Evolutionary conservation across 1,139 yeast species (phyloP), one percentile per base, ranked within the genome.

Genomic region (Scheffersomyces segobiensis): DNA sequence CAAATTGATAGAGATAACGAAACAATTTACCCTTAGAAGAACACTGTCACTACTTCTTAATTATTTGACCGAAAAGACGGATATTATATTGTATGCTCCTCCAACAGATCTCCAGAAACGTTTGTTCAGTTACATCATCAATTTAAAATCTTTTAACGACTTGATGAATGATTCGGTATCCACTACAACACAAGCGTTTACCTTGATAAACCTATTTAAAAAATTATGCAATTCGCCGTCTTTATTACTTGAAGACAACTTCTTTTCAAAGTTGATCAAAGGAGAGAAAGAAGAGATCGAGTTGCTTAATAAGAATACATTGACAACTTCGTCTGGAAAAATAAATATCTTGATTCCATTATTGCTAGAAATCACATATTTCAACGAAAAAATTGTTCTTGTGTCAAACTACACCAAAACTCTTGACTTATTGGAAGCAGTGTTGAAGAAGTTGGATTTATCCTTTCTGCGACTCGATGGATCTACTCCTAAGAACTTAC

Each of bases 391-490:
- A 69, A 85, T 90, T 3, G 97, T 95, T 0, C 75, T 95, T 46
- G 91, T 93, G 2, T 93, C 98, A 0, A 93, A 95, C 60, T 95
- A 87, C 61, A 95, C 98, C 0, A 89, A 91, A 67, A 93, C 97
- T 0, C 77, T 95, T 54, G 97, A 95, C 69, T 73, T 95, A 5
- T 75, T 95, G 32, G 92, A 91, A 67, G 73, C 74, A 8, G 68
- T 89, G 14, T 70, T 93, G 53, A 75, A 73, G 6, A 82, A 83
- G 32, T 69, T 85, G 48, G 81, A 83, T 55, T 68, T 89, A 62
- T 70, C 83, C 0, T 88, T 79, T 67, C 71, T 83, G 14, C 78
- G 99, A 54, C 75, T 95, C 10, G 99, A 96, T 74, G 99, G 99
- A 0, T 79, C 90, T 0, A 92, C 97, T 0, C 88, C 92, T 0